Evolutionary conservation across 2,329 filamentous ascomycete species (phyloP).

Genomic region (Sphaerulina populicola): DNA sequence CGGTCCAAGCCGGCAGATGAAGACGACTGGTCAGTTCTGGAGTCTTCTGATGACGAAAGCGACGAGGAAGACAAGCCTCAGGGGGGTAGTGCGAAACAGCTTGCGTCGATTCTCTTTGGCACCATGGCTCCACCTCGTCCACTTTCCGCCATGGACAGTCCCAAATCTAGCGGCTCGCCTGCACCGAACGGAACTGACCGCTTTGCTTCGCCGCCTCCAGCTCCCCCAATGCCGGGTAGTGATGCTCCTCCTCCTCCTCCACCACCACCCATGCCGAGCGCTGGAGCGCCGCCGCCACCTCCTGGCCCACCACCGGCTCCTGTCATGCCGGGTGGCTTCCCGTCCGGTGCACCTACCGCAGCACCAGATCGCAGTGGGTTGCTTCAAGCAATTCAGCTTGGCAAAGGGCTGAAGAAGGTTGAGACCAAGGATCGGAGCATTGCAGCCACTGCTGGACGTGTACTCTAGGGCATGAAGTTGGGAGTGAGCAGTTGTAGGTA

Average conservation of each 20-base stretch:
- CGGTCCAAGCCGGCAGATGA: conserved; percentile 49
- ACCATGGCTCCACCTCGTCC: conserved; percentile 93
- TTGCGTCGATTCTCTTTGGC: conserved; percentile 90
- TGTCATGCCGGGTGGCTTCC: conserved; percentile 20
- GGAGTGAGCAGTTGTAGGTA: neutral
- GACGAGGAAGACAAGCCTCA: conserved; percentile 66
- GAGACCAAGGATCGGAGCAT: conserved; percentile 78
- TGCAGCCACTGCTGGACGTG: conserved; percentile 65
- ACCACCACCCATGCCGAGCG: conserved; percentile 32
- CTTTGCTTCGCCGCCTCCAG: conserved; percentile 37
- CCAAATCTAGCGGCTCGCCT: conserved; percentile 28
- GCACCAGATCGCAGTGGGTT: conserved; percentile 50
- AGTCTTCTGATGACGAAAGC: conserved; percentile 63
- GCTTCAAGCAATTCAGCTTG: conserved; percentile 73
- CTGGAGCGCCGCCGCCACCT: conserved; percentile 42
- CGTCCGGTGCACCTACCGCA: conserved; percentile 32
- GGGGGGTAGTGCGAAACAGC: conserved; percentile 76
- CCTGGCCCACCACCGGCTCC: conserved; percentile 37
- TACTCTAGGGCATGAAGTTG: conserved; percentile 36
- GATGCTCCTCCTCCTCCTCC: conserved; percentile 45
- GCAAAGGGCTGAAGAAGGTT: conserved; percentile 74
- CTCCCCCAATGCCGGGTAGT: conserved; percentile 38
- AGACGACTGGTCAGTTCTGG: conserved; percentile 75
- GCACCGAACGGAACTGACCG: conserved; percentile 27
- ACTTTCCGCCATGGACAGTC: conserved; percentile 68